phyloP scores from a whole-genome alignment of 2,329 filamentous ascomycete species.

The Arachnomyces sp. region DNA sequence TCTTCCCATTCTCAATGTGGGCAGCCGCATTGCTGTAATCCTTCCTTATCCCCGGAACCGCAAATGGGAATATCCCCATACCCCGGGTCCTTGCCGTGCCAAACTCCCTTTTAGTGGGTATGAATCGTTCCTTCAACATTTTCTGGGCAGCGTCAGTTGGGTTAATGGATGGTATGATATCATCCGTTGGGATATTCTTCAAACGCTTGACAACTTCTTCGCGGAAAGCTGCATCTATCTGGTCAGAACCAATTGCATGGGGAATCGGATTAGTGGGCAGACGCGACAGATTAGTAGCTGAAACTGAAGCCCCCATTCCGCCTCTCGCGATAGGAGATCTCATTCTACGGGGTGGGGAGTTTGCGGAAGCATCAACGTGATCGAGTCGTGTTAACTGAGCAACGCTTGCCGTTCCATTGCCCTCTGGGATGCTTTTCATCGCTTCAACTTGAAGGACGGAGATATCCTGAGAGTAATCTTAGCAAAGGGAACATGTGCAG shows the following conservation, averaged over 20 bases:
- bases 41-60: conserved; percentile 4
- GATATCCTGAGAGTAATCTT: conserved; percentile 4
- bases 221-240: conserved; percentile 4
- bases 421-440: not conserved
- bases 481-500: too few relatives aligned
- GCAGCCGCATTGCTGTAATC: conserved; percentile 3
- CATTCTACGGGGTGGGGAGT: too few relatives aligned
- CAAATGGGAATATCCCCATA: conserved; percentile 5
- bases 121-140: conserved; percentile 5
- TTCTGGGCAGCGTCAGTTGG: conserved; percentile 4
- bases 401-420: not conserved
- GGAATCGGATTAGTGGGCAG: too few relatives aligned
- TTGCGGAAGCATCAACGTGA: conserved; percentile 2
- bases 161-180: too few relatives aligned
- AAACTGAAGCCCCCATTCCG: too few relatives aligned
- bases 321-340: too few relatives aligned
- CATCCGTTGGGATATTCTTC: not conserved
- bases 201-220: conserved; percentile 1
- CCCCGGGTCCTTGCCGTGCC: not conserved
- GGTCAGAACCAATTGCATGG: conserved; percentile 3
- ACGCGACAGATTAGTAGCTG: too few relatives aligned
- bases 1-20: conserved; percentile 7
- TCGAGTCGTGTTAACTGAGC: conserved; percentile 2
- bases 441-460: conserved; percentile 8
- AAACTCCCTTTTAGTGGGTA: conserved; percentile 7